Conservation (phyloP, 495 filamentous ascomycete species). For the Penicillium psychrofluorescens region DNA sequence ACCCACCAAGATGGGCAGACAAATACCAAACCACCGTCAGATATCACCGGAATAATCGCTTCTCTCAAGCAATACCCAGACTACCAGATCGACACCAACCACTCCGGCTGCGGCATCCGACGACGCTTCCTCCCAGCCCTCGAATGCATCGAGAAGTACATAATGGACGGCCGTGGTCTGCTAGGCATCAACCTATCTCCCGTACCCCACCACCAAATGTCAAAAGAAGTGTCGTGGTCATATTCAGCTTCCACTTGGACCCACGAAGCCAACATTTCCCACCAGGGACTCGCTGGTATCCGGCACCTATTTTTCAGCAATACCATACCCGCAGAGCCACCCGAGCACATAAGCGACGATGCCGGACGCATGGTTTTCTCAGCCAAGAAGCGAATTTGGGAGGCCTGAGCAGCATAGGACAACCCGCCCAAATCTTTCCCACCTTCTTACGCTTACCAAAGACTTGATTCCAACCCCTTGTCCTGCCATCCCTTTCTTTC, state of each 20-base stretch:
- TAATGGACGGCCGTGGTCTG: constrained; percentile 64
- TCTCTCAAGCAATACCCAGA: constrained; percentile 55
- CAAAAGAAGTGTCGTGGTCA: too few relatives aligned
- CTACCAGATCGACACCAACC: constrained; percentile 75
- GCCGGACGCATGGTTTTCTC: constrained; percentile 30
- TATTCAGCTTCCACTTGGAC: too few relatives aligned
- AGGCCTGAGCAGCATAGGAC: constrained; percentile 10
- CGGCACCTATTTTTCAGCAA: too few relatives aligned
- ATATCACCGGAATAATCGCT: constrained; percentile 45
- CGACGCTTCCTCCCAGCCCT: constrained; percentile 60
- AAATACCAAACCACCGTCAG: constrained; percentile 15
- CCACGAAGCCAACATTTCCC: too few relatives aligned
- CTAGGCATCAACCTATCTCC: constrained; percentile 54
- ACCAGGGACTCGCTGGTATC: too few relatives aligned
- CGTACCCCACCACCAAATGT: too few relatives aligned
- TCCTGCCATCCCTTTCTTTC: too few relatives aligned
- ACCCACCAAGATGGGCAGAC: constrained; percentile 11
- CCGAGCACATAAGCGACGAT: constrained; percentile 19
- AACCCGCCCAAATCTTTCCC: too few relatives aligned
- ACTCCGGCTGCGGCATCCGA: constrained; percentile 70
- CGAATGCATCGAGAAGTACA: constrained; percentile 52
- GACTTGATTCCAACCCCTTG: too few relatives aligned
- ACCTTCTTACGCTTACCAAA: too few relatives aligned
- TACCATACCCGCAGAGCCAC: neutral
- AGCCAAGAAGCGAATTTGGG: constrained; percentile 34